A percentile compares a stretch with the other conserved stretches of the same genome.
Conservation (phyloP, 2,329 filamentous ascomycete species). For the Trichophyton simii region DNA sequence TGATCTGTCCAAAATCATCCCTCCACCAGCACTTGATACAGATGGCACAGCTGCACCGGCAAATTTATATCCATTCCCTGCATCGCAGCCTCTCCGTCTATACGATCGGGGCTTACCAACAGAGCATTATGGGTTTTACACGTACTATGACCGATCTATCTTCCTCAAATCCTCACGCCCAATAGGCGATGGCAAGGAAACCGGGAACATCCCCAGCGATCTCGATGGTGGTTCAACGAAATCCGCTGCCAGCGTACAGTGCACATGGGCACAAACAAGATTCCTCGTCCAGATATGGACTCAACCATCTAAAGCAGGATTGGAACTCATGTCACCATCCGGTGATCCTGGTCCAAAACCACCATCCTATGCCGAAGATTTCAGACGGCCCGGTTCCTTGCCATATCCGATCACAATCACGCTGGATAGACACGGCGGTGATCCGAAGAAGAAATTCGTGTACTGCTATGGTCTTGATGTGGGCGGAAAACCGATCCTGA, state of each 20-base stretch:
- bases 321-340: conserved; percentile 17
- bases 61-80: conserved; percentile 55
- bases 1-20: conserved; percentile 46
- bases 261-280: conserved; percentile 50
- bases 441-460: conserved; percentile 41
- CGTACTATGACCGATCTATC: conserved; percentile 76
- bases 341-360: conserved; percentile 12
- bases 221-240: conserved; percentile 38
- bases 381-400: conserved; percentile 44
- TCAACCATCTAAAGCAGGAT: conserved; percentile 21
- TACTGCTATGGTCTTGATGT: conserved; percentile 49
- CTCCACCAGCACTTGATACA: conserved; percentile 47
- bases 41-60: conserved; percentile 65
- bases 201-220: conserved; percentile 34
- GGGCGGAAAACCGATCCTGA: conserved; percentile 29
- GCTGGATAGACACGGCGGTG: conserved; percentile 48
- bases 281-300: conserved; percentile 54
- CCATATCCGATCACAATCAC: conserved; percentile 50
- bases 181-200: conserved; percentile 34
- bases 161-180: conserved; percentile 54
- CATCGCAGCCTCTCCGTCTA: conserved; percentile 64
- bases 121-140: conserved; percentile 92
- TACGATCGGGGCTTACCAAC: conserved; percentile 68
- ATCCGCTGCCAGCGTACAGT: conserved; percentile 36
- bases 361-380: conserved; percentile 32